Base-by-base conservation (phyloP, 805 yeast species). In the Ogataea trehaloabstinens region DNA sequence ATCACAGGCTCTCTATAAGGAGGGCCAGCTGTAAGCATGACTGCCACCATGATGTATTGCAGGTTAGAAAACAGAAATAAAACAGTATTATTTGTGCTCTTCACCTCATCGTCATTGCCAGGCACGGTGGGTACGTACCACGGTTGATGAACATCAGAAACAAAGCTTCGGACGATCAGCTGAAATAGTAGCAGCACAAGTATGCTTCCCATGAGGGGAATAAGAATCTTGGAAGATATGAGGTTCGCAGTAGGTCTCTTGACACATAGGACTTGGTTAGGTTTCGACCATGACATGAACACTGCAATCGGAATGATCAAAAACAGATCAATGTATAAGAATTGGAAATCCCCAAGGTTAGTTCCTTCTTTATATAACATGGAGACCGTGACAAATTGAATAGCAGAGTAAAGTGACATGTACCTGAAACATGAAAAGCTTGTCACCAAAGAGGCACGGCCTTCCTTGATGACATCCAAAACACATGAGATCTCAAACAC, bases 251-350 rank as follows among this genome's bases (percentile, higher is more conserved):
- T 86, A 5, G 99, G 99, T 35, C 95, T 74, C 55, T 89, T 90
- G 25, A 67, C 61, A 10, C 77, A 76, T 21, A 93, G 66, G 17
- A 45, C 52, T 2, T 64, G 64, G 54, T 70, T 82, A 0, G 99
- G 95, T 52, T 80, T 78, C 1, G 97, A 82, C 98, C 99, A 93
- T 4, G 97, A 90, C 99, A 93, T 85, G 64, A 90, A 89, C 5
- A 93, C 80, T 0, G 99, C 99, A 55, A 93, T 76, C 8, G 99
- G 99, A 40, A 93, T 74, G 52, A 93, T 93, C 58, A 93, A 68
- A 46, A 86, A 80, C 60, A 93, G 61, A 64, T 93, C 99, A 59
- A 93, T 93, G 77, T 90, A 89, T 49, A 93, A 67, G 56, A 91
- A 93, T 64, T 93, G 99, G 67, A 93, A 90, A 64, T 93, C 99